These are phyloP conservation scores for Solanum aculeatissimum DNA, from an alignment of 305 asterid genomes.

Conservation along the genomic window DNA sequence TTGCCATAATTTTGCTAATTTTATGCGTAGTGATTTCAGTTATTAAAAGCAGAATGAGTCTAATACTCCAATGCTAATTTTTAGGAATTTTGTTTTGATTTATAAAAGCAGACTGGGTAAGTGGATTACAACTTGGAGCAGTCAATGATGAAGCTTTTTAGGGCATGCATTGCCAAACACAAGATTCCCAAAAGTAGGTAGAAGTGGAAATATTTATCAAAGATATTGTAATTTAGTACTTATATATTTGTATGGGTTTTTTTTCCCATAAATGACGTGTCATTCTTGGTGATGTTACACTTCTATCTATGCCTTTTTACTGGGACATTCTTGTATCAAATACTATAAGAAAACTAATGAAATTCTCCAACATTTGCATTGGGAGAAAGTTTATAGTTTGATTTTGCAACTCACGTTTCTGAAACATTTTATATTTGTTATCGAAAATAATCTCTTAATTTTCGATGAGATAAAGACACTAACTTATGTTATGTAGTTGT, in stretches of 20 bases:
- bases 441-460: not conserved
- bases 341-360: not conserved
- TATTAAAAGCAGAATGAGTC: not conserved
- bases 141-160: not conserved
- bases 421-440: not conserved
- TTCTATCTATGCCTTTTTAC: not conserved
- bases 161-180: constrained; percentile 25
- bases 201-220: constrained; percentile 7
- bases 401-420: not conserved
- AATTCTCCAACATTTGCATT: not conserved
- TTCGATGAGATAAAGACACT: too few relatives aligned
- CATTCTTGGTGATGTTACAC: not conserved
- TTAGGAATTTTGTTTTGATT: too few relatives aligned
- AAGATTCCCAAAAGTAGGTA: constrained; percentile 28
- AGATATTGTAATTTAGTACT: not conserved
- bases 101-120: too few relatives aligned
- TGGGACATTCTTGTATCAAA: not conserved
- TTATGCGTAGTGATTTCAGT: not conserved
- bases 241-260: not conserved
- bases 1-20: not conserved
- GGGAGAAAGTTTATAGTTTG: not conserved
- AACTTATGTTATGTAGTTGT: fast-evolving
- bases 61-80: not conserved
- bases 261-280: not conserved
- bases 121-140: not conserved